A percentile compares a stretch with the other conserved stretches of the same genome.
Evolutionary conservation across 441 rosid genomes (phyloP).

Genomic region (Biscutella laevigata): DNA sequence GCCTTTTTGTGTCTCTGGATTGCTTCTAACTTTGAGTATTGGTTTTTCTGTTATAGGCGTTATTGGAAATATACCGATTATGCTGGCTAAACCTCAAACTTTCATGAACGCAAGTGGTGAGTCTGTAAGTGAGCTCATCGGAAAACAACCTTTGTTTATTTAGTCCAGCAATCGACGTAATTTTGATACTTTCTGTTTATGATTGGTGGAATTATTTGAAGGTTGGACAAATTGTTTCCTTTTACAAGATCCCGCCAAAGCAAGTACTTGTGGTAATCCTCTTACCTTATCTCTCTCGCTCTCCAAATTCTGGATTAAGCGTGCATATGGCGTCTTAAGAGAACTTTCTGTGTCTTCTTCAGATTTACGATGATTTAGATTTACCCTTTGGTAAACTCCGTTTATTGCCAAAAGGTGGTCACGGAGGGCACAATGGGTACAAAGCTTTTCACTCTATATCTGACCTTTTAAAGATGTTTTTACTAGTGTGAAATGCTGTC

Average conservation of each 20-base stretch:
- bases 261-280: constrained; percentile 85
- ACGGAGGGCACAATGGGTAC: constrained; percentile 98
- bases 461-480: not conserved
- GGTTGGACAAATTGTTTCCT: constrained; percentile 80
- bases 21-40: not conserved
- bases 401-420: constrained; percentile 95
- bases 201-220: constrained; percentile 29
- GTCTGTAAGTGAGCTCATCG: constrained; percentile 70
- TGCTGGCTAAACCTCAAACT: constrained; percentile 94
- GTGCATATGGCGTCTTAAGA: not conserved
- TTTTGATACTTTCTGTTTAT: constrained; percentile 6
- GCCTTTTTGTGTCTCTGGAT: not conserved
- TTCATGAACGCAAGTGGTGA: constrained; percentile 92
- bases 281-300: constrained; percentile 5
- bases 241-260: constrained; percentile 82
- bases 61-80: constrained; percentile 69
- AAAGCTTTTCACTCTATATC: not conserved
- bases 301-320: not conserved
- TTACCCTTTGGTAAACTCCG: constrained; percentile 82
- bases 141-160: constrained; percentile 16
- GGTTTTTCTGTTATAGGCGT: constrained; percentile 39
- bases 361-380: constrained; percentile 92
- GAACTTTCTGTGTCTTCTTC: constrained; percentile 9
- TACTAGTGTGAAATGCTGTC: not conserved
- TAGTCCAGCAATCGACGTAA: constrained; percentile 3